Base-by-base conservation (phyloP, 441 rosid species). In the Heliophila coronopifolia region DNA sequence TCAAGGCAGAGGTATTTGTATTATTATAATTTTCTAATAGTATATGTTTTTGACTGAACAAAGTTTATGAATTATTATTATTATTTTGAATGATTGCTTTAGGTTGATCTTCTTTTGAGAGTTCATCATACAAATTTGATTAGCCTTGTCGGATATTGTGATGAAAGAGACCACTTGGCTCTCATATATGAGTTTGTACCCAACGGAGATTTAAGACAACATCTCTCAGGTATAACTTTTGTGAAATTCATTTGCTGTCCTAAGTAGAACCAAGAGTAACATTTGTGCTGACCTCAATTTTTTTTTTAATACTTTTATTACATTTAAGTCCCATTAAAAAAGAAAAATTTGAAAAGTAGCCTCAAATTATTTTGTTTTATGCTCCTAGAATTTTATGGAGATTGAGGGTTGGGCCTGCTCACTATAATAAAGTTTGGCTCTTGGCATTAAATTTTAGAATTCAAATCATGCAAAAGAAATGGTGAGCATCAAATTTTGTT, bases 141-240 rank as follows among this genome's bases (percentile, higher is more conserved):
- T 0, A 23, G 52, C 24, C 77, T 75, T 0, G 68, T 69, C 0
- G 80, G 80, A 2, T 72, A 66, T 26, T 65, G 75, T 3, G 63
- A 72, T 33, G 75, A 72, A 27, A 24, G 25, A 39, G 54, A 40
- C 18, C 34, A 65, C 16, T 42, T 62, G 54, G 73, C 65, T 0
- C 74, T 75, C 14, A 45, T 75, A 9, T 75, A 75, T 6, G 80
- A 75, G 48, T 66, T 18, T 44, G 52, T 75, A 65, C 44, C 75
- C 10, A 47, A 7, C 37, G 57, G 50, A 31, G 70, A 48, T 10
- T 49, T 46, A 33, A 38, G 27, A 30, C 49, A 49, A 24, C 60
- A 53, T 36, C 11, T 56, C 6, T 33, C 58, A n/a, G 68, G 68
- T 57, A 50, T 43, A 28, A n/a, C 4, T 26, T n/a, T n/a, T n/a